phyloP scores from a whole-genome alignment of 257 asterid genomes.

The Lycium barbarum region DNA sequence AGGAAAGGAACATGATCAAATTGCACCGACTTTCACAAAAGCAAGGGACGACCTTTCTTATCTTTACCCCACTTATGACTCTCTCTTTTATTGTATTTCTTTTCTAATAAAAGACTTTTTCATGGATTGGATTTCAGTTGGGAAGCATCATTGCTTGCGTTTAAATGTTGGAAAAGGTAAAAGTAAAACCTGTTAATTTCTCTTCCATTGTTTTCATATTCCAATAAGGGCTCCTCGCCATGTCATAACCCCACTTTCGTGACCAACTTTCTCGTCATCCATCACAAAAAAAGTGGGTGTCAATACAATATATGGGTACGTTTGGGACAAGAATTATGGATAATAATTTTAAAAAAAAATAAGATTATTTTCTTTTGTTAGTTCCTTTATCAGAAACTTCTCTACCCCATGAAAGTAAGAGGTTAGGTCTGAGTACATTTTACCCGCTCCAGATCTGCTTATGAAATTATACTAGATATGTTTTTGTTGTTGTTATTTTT shows the following conservation, averaged over 20 bases:
- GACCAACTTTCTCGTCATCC: conserved; percentile 27
- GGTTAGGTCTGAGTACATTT: no score
- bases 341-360: not conserved
- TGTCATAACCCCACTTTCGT: conserved; percentile 26
- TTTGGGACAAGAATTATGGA: not conserved
- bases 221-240: not conserved
- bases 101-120: conserved; percentile 26
- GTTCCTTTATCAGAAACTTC: no score
- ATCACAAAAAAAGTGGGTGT: not conserved
- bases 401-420: no score
- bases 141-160: conserved; percentile 49
- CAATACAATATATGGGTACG: not conserved
- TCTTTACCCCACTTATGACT: not conserved
- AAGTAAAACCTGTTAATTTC: not conserved
- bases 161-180: conserved; percentile 37
- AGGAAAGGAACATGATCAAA: conserved; percentile 27
- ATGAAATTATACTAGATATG: no score
- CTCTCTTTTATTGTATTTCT: conserved; percentile 13
- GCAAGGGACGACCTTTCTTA: conserved; percentile 24
- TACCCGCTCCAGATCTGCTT: no score
- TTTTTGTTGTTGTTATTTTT: no score
- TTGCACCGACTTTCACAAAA: conserved; percentile 43
- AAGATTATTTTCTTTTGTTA: not conserved
- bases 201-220: not conserved
- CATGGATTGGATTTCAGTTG: conserved; percentile 34